Evolutionary conservation across 2,329 filamentous ascomycete genomes (phyloP), one percentile per base, ranked within the genome.

Genomic region (Sporothrix humicola): DNA sequence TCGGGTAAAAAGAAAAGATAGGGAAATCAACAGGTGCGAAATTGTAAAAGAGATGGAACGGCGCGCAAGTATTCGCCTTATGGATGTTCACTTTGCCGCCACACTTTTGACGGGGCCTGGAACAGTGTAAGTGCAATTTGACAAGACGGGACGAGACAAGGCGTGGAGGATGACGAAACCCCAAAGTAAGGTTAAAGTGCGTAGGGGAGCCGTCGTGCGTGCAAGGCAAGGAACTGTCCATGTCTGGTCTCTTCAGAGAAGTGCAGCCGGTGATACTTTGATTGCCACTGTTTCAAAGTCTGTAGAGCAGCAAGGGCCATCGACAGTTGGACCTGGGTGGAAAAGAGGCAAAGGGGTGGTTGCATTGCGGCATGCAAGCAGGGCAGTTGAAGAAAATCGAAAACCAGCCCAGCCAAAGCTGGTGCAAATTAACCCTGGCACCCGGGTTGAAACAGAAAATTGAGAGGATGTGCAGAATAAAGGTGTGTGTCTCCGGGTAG

Each of bases 401-500:
- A 56, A 26, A 48, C 12, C 20, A 20, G 23, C 7, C n/a, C 20
- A 4, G 13, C 37, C 44, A 46, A 31, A 46, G 13, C 23, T 12
- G 44, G 46, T 20, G 8, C 52, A 42, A 17, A 15, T 31, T 2
- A 52, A 17, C n/a, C 58, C 70, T 48, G 70, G 70, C 20, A 44
- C 26, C n/a, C 17, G 70, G 46, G 26, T 65, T 46, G 70, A 72
- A 66, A 66, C 70, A 15, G 70, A 63, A 56, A 37, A 17, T 31
- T 5, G 61, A 23, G 37, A 26, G 9, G 68, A 61, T 31, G 68
- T 58, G 68, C 68, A 48, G 12, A 17, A 2, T 20, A 54, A 26
- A 23, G 20, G 61, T 48, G 61, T 66, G 42, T 52, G 44, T 23
- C 2, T 6, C 44, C 17, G 31, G 44, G 46, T 54, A 17, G 20